Conservation (phyloP, 805 yeast genomes). For the Wickerhamiella hasegawae region DNA sequence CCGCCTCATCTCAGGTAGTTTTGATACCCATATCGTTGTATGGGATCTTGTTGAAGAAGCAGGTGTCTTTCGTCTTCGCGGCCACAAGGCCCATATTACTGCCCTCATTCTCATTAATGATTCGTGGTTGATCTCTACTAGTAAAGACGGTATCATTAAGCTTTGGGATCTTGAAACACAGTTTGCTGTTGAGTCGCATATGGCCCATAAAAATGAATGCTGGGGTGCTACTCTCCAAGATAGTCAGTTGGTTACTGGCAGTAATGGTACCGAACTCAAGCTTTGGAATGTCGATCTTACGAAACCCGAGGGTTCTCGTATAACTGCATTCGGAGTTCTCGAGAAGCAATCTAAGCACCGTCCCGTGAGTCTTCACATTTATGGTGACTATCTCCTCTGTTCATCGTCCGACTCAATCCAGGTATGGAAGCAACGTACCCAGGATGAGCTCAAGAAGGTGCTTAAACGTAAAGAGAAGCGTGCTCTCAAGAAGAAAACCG, state of each 20-base stretch:
- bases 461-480: slow-evolving; percentile 63
- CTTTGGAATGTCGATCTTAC: slow-evolving; percentile 60
- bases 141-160: slow-evolving; percentile 84
- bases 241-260: slow-evolving; percentile 41
- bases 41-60: slow-evolving; percentile 94
- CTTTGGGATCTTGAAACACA: slow-evolving; percentile 85
- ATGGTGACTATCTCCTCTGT: slow-evolving; percentile 6
- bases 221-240: slow-evolving; percentile 47
- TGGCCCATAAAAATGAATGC: slow-evolving; percentile 86
- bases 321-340: slow-evolving; percentile 46
- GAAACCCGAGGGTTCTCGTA: slow-evolving; percentile 33
- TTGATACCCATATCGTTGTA: slow-evolving; percentile 66
- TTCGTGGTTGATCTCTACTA: slow-evolving; percentile 54
- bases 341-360: slow-evolving; percentile 37
- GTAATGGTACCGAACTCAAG: slow-evolving; percentile 67
- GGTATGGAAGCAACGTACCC: slow-evolving; percentile 56
- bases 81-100: slow-evolving; percentile 82
- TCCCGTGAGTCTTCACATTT: slow-evolving; percentile 6
- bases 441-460: slow-evolving; percentile 67
- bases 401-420: slow-evolving; percentile 78
- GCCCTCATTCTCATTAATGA: slow-evolving; percentile 44
- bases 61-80: slow-evolving; percentile 72
- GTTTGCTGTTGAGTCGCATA: slow-evolving; percentile 86
- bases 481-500: slow-evolving; percentile 39
- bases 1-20: slow-evolving; percentile 68